Base-by-base conservation (phyloP, 2,329 filamentous ascomycete species). In the Juglanconis juglandina region DNA sequence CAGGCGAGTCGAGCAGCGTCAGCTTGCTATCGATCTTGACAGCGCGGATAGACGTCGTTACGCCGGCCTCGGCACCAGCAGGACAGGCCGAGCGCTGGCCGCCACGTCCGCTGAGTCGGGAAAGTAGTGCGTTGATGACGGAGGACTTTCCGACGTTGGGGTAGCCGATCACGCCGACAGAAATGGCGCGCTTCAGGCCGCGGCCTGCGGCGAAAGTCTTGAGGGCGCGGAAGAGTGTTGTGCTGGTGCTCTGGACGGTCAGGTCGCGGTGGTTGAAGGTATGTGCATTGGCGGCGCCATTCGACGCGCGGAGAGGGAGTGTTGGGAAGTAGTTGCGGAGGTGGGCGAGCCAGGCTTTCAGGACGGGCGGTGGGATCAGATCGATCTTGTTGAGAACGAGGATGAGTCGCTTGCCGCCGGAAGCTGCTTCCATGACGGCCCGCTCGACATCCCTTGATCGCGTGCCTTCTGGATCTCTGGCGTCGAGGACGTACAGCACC, bases 81-180 rank as follows among this genome's bases (percentile, higher is more conserved):
- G 93, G 93, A 73, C 92, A 96, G 48, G 91, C 90, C 41, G 82
- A 81, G 67, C 83, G 78, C 66, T 75, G 73, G 49, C 77, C 85
- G 65, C 81, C 80, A 69, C 84, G 87, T 59, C 87, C 83, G 66
- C 88, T 86, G 67, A 96, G 80, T 42, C 91, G 86, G 42, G 90
- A 87, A 24, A 92, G 89, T 59, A 97, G 86, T 14, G 92, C 91
- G 74, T 97, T 97, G 82, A 97, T 96, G 69, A 97, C 92, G 54
- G 92, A 96, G 34, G 92, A 96, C 80, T 97, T 97, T 72, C 93
- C 93, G 62, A 96, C 93, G 73, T 97, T 97, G 68, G 93, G 93
- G 74, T 96, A 97, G 34, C 93, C 93, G 68, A 97, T 96, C 64
- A 97, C 91, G 66, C 93, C 93, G 63, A 97, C 93, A 24, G 91